These are phyloP conservation scores for Phytophthora idaei DNA, from an alignment of 352 stramenopile species.

Conservation along the genomic window DNA sequence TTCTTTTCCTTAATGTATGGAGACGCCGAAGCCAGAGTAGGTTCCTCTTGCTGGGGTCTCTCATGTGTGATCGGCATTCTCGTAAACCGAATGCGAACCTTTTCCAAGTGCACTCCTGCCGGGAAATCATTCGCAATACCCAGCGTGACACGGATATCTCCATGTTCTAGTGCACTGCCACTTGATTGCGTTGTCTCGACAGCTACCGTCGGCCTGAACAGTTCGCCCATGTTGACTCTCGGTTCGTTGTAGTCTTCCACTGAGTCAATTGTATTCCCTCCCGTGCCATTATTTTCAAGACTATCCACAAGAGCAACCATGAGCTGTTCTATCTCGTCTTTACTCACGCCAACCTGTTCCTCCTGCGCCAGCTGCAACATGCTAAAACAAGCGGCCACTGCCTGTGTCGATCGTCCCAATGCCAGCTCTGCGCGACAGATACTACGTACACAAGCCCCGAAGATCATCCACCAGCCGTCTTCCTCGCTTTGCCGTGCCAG, in stretches of 20 bases:
- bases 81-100: constrained; percentile 53
- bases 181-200: constrained; percentile 65
- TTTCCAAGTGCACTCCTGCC: constrained; percentile 59
- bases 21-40: not conserved
- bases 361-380: constrained; percentile 63
- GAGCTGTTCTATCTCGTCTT: constrained; percentile 53
- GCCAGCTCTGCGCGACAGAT: constrained; percentile 68
- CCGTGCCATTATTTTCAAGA: constrained; percentile 21
- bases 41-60: not conserved
- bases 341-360: constrained; percentile 50
- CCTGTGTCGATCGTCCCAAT: constrained; percentile 56
- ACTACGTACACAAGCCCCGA: constrained; percentile 51
- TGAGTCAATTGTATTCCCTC: not conserved
- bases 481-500: constrained; percentile 74
- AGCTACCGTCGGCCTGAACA: constrained; percentile 52
- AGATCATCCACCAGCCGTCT: constrained; percentile 78
- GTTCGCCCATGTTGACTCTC: constrained; percentile 57
- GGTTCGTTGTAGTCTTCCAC: constrained; percentile 3
- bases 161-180: constrained; percentile 49
- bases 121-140: constrained; percentile 66
- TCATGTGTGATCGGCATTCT: not conserved
- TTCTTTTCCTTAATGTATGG: not conserved
- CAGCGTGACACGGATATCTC: constrained; percentile 63
- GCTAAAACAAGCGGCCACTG: constrained; percentile 64
- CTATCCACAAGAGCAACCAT: constrained; percentile 56